Percentiles rank a stretch among this genome's conserved stretches.
Conservation (phyloP, 495 filamentous ascomycete species). For the Penicillium arizonense region DNA sequence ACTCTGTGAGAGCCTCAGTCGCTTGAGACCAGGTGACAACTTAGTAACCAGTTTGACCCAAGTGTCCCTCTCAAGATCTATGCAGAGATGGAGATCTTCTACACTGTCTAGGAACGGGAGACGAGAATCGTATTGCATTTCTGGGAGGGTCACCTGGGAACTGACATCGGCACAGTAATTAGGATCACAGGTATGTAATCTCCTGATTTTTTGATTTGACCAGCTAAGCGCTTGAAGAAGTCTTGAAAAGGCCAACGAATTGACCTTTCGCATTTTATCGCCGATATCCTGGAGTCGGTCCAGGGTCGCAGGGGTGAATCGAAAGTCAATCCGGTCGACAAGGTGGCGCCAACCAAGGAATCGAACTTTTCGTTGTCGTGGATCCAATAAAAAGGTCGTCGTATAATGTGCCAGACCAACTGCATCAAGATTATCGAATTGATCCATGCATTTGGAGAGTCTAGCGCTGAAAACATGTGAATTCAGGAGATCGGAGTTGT, state of each 20-base stretch:
- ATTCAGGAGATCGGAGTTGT: too few relatives aligned
- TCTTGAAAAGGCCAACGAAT: constrained; percentile 1
- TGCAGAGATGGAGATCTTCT: constrained; percentile 4
- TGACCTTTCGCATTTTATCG: not conserved
- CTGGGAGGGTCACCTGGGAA: not conserved
- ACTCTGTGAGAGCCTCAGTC: not conserved
- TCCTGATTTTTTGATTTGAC: not conserved
- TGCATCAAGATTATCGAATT: not conserved
- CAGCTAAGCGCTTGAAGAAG: not conserved
- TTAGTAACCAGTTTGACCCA: not conserved
- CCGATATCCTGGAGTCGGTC: not conserved
- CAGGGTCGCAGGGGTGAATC: not conserved
- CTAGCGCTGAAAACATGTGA: not conserved
- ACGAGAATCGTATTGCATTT: constrained; percentile 1
- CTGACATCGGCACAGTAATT: not conserved
- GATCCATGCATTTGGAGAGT: not conserved
- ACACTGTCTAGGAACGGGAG: not conserved
- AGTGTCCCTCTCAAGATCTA: not conserved
- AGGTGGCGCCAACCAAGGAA: not conserved
- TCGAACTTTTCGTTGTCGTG: not conserved
- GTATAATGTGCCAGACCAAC: not conserved
- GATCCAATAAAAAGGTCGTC: not conserved
- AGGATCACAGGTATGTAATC: not conserved
- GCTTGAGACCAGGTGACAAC: constrained; percentile 1
- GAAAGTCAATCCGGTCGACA: not conserved